Percentiles rank a stretch among this genome's conserved stretches.
phyloP scores from a whole-genome alignment of 192 early-diverging fungal genomes.

The Chytriomyces sp. region DNA sequence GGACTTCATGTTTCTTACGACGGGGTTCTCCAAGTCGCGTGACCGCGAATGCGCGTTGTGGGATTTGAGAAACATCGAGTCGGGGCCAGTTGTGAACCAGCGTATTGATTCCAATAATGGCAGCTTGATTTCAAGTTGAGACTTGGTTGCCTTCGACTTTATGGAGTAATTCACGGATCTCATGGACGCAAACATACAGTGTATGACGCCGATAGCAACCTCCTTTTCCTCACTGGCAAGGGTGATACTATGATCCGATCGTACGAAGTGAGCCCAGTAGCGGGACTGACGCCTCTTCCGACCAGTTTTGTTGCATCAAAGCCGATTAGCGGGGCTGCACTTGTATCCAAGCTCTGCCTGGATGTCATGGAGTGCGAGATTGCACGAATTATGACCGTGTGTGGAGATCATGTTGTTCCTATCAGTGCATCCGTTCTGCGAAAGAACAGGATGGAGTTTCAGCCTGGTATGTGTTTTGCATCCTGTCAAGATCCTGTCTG shows the following conservation, averaged over 20 bases:
- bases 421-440: constrained; percentile 70
- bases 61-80: constrained; percentile 3
- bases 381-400: constrained; percentile 46
- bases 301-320: constrained; percentile 7
- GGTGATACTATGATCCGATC: constrained; percentile 76
- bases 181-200: constrained; percentile 24
- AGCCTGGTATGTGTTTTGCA: constrained; percentile 32
- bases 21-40: constrained; percentile 5
- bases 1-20: constrained; percentile 3
- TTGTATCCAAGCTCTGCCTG: constrained; percentile 71
- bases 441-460: constrained; percentile 79
- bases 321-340: constrained; percentile 55
- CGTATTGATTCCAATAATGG: constrained; percentile 18
- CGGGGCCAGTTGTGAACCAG: not conserved
- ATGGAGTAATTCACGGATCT: too few species aligned
- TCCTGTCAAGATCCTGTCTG: not conserved
- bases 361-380: constrained; percentile 60
- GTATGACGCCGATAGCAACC: constrained; percentile 79
- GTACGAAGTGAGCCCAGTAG: constrained; percentile 55
- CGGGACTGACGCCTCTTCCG: not conserved
- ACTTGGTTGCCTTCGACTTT: too few species aligned
- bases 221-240: constrained; percentile 69
- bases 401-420: constrained; percentile 61
- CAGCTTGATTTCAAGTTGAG: constrained; percentile 15
- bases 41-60: constrained; percentile 29